Evolutionary conservation across 2,329 filamentous ascomycete genomes (phyloP).

Genomic region (Cladosporium sp.): DNA sequence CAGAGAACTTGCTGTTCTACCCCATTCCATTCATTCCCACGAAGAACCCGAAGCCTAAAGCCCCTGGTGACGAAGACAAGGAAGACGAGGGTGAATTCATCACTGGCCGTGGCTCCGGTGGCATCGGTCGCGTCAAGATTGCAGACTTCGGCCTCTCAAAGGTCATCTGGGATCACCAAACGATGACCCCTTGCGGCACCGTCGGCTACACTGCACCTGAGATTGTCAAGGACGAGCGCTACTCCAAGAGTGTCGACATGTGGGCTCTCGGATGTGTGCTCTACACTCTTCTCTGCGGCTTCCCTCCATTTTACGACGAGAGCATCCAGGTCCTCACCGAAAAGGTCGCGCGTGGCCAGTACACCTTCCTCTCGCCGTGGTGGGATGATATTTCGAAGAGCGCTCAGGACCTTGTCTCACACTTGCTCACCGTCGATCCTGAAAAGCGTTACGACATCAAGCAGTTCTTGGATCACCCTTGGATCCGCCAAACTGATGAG

Average conservation of each 20-base stretch:
- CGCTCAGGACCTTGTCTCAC: constrained; percentile 89
- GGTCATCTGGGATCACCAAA: constrained; percentile 96
- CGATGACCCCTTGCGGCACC: constrained; percentile 98
- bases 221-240: constrained; percentile 97
- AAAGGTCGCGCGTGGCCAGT: constrained; percentile 95
- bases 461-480: constrained; percentile 91
- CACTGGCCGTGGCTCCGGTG: constrained; percentile 74
- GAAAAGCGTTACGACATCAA: constrained; percentile 92
- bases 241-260: constrained; percentile 99
- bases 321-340: constrained; percentile 96
- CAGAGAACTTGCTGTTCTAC: constrained; percentile 94
- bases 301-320: constrained; percentile 98
- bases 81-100: constrained; percentile 94
- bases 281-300: constrained; percentile 94
- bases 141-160: constrained; percentile 97
- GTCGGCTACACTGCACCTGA: constrained; percentile 97
- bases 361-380: constrained; percentile 97
- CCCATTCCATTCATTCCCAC: constrained; percentile 78
- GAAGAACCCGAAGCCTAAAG: constrained; percentile 72
- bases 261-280: constrained; percentile 96
- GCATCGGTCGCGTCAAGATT: constrained; percentile 94
- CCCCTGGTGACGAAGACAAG: constrained; percentile 93
- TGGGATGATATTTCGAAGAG: constrained; percentile 98
- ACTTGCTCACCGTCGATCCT: constrained; percentile 89
- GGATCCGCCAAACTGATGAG: constrained; percentile 73